Evolutionary conservation across 2,329 filamentous ascomycete genomes (phyloP).

Genomic region (Colletotrichum tropicale): DNA sequence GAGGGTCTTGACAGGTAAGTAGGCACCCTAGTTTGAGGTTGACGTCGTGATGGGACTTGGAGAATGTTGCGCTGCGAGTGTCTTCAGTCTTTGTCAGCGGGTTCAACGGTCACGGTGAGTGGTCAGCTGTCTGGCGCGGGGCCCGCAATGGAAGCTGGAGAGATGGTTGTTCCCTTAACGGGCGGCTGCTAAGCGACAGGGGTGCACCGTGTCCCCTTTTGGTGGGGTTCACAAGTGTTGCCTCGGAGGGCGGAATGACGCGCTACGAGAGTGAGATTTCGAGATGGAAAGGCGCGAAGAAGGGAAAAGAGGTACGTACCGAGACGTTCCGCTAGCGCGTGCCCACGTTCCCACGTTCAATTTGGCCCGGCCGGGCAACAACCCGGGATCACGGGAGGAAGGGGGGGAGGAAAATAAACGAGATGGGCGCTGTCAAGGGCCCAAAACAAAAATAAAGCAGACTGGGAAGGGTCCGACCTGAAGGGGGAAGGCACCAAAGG

Average conservation of each 20-base stretch:
- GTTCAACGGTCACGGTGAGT: neutral
- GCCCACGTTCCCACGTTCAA: neutral
- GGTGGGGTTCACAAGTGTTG: slow-evolving; percentile 1
- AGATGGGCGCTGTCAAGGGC: neutral
- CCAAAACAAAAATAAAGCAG: neutral
- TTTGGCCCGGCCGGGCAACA: slow-evolving; percentile 6
- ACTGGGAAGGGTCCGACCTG: neutral
- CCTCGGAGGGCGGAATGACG: slow-evolving; percentile 4
- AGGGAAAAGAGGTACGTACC: neutral
- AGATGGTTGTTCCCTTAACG: neutral
- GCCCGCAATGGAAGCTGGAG: neutral
- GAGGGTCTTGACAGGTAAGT: neutral
- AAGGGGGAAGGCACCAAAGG: neutral
- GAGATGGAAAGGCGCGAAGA: neutral
- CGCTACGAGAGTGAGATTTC: neutral
- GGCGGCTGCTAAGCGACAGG: neutral
- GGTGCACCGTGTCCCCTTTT: neutral
- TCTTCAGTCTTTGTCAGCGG: neutral
- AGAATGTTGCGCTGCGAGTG: neutral
- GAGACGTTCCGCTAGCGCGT: neutral
- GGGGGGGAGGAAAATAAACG: neutral
- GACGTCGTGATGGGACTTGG: neutral
- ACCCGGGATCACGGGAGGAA: neutral
- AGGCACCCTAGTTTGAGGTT: neutral
- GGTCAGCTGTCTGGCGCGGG: neutral